phyloP scores from a whole-genome alignment of 139 green algal species.

The Pseudopediastrum boryanum region DNA sequence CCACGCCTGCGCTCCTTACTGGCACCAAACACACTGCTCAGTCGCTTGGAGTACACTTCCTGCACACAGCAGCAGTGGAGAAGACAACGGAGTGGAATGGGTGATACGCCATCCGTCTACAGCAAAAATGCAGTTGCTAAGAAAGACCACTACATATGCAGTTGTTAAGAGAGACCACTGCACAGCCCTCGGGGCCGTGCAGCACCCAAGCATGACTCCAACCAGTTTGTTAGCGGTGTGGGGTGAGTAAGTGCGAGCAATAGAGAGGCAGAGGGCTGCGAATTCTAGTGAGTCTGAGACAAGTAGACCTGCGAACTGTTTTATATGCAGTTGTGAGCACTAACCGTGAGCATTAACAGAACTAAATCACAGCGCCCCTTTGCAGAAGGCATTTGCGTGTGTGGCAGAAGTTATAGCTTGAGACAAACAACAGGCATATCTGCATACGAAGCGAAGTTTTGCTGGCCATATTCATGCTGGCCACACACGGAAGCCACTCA shows the following conservation, averaged over 20 bases:
- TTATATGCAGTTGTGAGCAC: not conserved
- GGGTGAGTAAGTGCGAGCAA: no score
- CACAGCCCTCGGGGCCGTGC: no score
- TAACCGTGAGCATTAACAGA: not conserved
- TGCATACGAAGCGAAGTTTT: not conserved
- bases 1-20: conserved; percentile 42
- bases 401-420: no score
- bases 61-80: conserved; percentile 1
- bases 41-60: conserved; percentile 39
- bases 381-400: no score
- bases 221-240: no score
- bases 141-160: not conserved
- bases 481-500: not conserved
- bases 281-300: not conserved
- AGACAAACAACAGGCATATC: not conserved
- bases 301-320: not conserved
- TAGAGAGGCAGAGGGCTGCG: no score
- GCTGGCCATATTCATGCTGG: not conserved
- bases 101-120: not conserved
- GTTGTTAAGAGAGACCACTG: not conserved
- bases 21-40: conserved; percentile 46
- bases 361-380: not conserved
- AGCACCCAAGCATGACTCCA: no score
- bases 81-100: not conserved
- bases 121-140: not conserved